Conservation (phyloP, 2,329 filamentous ascomycete species). For the Blumeria hordei region DNA sequence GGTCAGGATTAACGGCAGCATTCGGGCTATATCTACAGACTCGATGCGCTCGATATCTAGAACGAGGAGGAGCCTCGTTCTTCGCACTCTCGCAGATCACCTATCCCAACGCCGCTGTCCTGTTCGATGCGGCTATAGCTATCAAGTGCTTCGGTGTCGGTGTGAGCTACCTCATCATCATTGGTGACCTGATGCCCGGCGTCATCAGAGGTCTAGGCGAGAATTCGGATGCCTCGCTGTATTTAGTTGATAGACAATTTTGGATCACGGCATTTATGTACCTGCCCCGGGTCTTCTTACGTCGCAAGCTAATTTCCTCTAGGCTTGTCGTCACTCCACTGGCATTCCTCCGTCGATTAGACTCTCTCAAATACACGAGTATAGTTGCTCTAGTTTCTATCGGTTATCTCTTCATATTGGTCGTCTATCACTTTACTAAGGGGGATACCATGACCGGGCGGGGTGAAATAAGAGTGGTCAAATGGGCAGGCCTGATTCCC, state of each 20-base stretch:
- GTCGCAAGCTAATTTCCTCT: slow-evolving; percentile 4
- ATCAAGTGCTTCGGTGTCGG: slow-evolving; percentile 97
- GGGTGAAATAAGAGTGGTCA: slow-evolving; percentile 49
- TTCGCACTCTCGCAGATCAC: slow-evolving; percentile 94
- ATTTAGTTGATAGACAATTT: slow-evolving; percentile 73
- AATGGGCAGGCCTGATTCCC: slow-evolving; percentile 56
- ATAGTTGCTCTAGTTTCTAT: slow-evolving; percentile 79
- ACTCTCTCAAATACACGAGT: slow-evolving; percentile 94
- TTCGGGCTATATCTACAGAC: slow-evolving; percentile 92
- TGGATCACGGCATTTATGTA: slow-evolving; percentile 97
- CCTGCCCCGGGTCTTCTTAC: neutral
- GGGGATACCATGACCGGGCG: slow-evolving; percentile 53
- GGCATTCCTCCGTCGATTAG: slow-evolving; percentile 71
- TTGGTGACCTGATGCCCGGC: slow-evolving; percentile 92
- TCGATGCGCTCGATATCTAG: slow-evolving; percentile 77
- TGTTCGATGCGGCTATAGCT: slow-evolving; percentile 89
- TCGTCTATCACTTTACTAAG: slow-evolving; percentile 70
- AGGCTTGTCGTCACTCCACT: slow-evolving; percentile 82
- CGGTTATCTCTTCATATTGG: slow-evolving; percentile 75
- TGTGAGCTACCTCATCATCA: slow-evolving; percentile 95
- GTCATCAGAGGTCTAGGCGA: slow-evolving; percentile 63
- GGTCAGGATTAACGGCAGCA: slow-evolving; percentile 70
- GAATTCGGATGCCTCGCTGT: slow-evolving; percentile 36
- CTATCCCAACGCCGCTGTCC: slow-evolving; percentile 82
- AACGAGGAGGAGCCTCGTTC: slow-evolving; percentile 72